Percentiles rank a stretch among this genome's conserved stretches.
Evolutionary conservation across 2,329 filamentous ascomycete species (phyloP).

Genomic region (Cordyceps tenuipes): DNA sequence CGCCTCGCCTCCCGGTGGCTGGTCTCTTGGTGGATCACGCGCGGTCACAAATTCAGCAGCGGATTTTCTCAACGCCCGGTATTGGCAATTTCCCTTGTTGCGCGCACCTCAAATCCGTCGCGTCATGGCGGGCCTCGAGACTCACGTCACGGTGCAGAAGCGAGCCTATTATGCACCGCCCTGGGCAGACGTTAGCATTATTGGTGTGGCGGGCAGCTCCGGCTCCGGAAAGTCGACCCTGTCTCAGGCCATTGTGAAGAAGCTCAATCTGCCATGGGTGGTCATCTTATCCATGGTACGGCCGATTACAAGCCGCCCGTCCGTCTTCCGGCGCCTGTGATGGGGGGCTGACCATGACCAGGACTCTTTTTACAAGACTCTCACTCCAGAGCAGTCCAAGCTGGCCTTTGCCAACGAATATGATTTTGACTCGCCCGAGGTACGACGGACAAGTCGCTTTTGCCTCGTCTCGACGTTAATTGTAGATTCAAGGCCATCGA

Average conservation of each 20-base stretch:
- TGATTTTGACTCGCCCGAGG: constrained; percentile 87
- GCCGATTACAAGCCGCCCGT: constrained; percentile 6
- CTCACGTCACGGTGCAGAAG: constrained; percentile 43
- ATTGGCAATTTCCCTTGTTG: background rate
- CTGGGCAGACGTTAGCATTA: constrained; percentile 94
- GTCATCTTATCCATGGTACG: constrained; percentile 92
- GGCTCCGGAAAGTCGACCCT: constrained; percentile 92
- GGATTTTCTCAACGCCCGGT: background rate
- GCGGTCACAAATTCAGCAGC: background rate
- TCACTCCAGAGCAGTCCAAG: constrained; percentile 69
- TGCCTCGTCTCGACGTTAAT: background rate
- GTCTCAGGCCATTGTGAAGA: constrained; percentile 81
- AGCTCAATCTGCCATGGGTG: constrained; percentile 92
- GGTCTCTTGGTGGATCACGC: constrained; percentile 8
- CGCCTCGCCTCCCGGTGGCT: background rate
- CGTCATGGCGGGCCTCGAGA: constrained; percentile 26
- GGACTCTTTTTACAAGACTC: constrained; percentile 96
- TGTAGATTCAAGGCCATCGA: constrained; percentile 60
- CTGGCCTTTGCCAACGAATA: constrained; percentile 85
- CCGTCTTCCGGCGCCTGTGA: background rate
- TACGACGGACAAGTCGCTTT: constrained; percentile 22
- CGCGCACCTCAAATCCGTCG: background rate
- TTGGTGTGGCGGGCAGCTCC: constrained; percentile 90
- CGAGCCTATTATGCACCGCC: constrained; percentile 79
- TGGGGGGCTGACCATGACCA: constrained; percentile 28